Percentiles rank a stretch among this genome's conserved stretches.
phyloP scores from a whole-genome alignment of 2,329 filamentous ascomycete species.

The Boeremia exigua region DNA sequence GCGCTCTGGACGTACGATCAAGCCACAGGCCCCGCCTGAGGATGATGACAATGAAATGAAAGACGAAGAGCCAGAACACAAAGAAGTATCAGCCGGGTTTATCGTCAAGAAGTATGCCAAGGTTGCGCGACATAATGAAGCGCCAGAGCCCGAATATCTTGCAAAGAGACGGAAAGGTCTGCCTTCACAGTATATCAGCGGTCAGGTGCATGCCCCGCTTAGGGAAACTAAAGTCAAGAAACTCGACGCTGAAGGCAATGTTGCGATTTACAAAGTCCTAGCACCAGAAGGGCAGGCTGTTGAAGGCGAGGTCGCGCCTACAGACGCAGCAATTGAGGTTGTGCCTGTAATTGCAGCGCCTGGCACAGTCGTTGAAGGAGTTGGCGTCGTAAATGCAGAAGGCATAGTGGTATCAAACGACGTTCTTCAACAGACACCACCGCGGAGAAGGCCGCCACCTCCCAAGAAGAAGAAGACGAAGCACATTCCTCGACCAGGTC shows the following conservation, averaged over 20 bases:
- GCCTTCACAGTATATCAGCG: slow-evolving; percentile 51
- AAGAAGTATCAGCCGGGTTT: slow-evolving; percentile 58
- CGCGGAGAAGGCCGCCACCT: slow-evolving; percentile 71
- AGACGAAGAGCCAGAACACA: slow-evolving; percentile 52
- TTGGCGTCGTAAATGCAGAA: slow-evolving; percentile 66
- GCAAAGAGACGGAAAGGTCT: slow-evolving; percentile 67
- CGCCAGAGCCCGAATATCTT: slow-evolving; percentile 66
- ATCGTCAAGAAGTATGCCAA: slow-evolving; percentile 64
- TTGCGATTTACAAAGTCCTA: slow-evolving; percentile 83
- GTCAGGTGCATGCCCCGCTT: slow-evolving; percentile 54
- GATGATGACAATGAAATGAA: slow-evolving; percentile 64
- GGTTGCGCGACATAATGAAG: slow-evolving; percentile 63
- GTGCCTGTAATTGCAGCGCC: slow-evolving; percentile 58
- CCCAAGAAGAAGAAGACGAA: slow-evolving; percentile 83
- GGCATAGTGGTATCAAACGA: slow-evolving; percentile 63
- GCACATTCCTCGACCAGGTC: slow-evolving; percentile 70
- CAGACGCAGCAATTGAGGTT: slow-evolving; percentile 56
- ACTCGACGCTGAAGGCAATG: slow-evolving; percentile 76
- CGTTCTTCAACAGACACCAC: slow-evolving; percentile 55
- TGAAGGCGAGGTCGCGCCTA: slow-evolving; percentile 78
- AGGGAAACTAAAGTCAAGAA: slow-evolving; percentile 82
- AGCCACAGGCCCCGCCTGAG: slow-evolving; percentile 71
- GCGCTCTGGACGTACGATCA: slow-evolving; percentile 76
- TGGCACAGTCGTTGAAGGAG: slow-evolving; percentile 65
- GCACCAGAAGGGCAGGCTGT: slow-evolving; percentile 79